Conservation (phyloP, 2,329 filamentous ascomycete species). For the Fusarium devonianum region DNA sequence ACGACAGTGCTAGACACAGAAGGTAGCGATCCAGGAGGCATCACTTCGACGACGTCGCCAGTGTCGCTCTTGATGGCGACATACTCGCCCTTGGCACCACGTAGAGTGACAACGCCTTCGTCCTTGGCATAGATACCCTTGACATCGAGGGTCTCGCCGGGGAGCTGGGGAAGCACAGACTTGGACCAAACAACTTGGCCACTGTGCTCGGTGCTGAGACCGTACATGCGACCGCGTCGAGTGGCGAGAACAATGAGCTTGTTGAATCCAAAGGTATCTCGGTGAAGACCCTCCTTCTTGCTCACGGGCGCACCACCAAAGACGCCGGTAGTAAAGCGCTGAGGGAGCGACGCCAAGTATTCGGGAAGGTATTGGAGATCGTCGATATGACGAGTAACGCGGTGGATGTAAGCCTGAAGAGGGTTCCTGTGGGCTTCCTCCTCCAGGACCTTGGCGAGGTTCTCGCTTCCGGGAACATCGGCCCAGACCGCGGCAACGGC, state of each 20-base stretch:
- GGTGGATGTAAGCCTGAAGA: conserved; percentile 83
- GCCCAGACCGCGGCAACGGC: conserved; percentile 83
- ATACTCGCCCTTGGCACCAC: conserved; percentile 67
- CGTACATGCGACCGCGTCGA: conserved; percentile 78
- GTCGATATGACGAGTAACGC: conserved; percentile 79
- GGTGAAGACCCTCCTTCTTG: conserved; percentile 58
- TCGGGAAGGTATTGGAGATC: conserved; percentile 80
- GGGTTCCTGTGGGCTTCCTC: conserved; percentile 86
- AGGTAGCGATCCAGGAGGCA: conserved; percentile 45
- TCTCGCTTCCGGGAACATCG: conserved; percentile 75
- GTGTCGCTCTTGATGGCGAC: conserved; percentile 62
- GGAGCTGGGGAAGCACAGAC: conserved; percentile 65
- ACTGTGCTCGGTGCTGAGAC: conserved; percentile 76
- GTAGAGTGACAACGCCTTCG: conserved; percentile 63
- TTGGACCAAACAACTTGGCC: conserved; percentile 80
- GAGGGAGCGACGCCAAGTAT: conserved; percentile 74
- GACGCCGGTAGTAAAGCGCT: conserved; percentile 70
- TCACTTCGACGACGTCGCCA: conserved; percentile 59
- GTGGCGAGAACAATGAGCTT: conserved; percentile 86
- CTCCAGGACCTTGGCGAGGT: conserved; percentile 80
- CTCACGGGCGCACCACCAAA: conserved; percentile 61
- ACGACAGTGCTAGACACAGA: conserved; percentile 54
- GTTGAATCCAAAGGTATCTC: conserved; percentile 86
- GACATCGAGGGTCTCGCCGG: conserved; percentile 68
- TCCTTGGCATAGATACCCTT: conserved; percentile 72